Evolutionary conservation across 148 eudicot species (phyloP).

Genomic region (Limonium bicolor): DNA sequence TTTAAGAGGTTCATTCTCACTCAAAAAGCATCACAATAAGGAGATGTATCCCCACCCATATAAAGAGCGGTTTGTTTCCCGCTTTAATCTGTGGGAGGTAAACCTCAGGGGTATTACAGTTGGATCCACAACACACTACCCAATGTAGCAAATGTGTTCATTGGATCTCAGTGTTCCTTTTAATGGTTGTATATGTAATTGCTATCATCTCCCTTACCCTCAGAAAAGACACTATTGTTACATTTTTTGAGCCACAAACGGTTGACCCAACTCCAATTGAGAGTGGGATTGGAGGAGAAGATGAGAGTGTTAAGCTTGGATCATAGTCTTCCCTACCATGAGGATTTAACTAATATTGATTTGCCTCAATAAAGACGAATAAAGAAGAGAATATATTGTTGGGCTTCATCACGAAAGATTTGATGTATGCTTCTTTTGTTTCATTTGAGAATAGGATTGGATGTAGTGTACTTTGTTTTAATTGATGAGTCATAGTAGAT

Average conservation of each 20-base stretch:
- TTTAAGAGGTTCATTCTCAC: too few species aligned
- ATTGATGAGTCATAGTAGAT: too few species aligned
- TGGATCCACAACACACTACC: conserved; percentile 49
- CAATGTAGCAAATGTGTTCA: conserved; percentile 57
- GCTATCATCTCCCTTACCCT: conserved; percentile 58
- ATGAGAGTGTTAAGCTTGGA: background rate
- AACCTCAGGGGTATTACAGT: too few species aligned
- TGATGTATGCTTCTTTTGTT: too few species aligned
- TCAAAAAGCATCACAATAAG: too few species aligned
- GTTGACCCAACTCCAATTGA: conserved; percentile 9
- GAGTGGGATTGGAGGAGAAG: conserved; percentile 16
- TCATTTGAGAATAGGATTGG: too few species aligned
- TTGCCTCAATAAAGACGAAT: conserved; percentile 14
- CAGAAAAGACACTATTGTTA: conserved; percentile 52
- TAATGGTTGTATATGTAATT: conserved; percentile 45
- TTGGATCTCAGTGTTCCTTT: conserved; percentile 68
- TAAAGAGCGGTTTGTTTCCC: too few species aligned
- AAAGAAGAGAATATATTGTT: too few species aligned
- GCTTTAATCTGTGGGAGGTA: too few species aligned
- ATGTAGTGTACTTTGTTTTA: too few species aligned
- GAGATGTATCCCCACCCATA: too few species aligned
- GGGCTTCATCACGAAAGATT: too few species aligned
- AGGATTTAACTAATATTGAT: conserved; percentile 37
- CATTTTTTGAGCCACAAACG: conserved; percentile 37
- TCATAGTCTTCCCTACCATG: conserved; percentile 19